These are phyloP conservation scores for Bipolaris oryzae DNA, from an alignment of 2,329 filamentous ascomycete species.

Conservation along the genomic window DNA sequence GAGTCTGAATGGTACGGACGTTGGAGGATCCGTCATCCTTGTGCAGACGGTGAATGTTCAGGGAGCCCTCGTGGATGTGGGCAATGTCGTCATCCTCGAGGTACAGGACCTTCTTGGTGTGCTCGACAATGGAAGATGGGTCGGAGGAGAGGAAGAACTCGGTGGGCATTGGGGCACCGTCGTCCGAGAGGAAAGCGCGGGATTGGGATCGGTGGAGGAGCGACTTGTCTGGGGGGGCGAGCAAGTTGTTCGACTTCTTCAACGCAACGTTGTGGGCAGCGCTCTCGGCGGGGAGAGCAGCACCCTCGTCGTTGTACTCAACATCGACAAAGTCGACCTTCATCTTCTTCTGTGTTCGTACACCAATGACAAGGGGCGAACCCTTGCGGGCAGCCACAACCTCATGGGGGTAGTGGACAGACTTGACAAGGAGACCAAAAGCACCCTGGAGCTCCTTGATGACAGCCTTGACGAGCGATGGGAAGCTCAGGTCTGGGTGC, in stretches of 20 bases:
- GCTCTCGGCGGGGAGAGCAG: constrained; percentile 81
- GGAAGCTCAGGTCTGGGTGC: constrained; percentile 94
- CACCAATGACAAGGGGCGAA: constrained; percentile 95
- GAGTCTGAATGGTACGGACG: constrained; percentile 95
- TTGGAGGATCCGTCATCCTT: constrained; percentile 97
- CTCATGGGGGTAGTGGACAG: constrained; percentile 97
- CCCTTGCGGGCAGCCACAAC: constrained; percentile 98
- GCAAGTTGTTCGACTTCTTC: constrained; percentile 73
- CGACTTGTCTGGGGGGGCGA: constrained; percentile 94
- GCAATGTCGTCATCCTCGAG: constrained; percentile 99
- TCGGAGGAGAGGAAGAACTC: constrained; percentile 99
- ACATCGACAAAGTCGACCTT: constrained; percentile 99
- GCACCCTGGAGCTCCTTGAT: constrained; percentile 98
- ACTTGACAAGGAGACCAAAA: constrained; percentile 97
- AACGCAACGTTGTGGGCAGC: constrained; percentile 95
- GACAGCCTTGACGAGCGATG: constrained; percentile 93
- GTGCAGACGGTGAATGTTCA: constrained; percentile 97
- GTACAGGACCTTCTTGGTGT: constrained; percentile 99
- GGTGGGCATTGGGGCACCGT: constrained; percentile 95
- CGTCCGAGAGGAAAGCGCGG: constrained; percentile 97
- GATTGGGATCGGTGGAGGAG: constrained; percentile 98
- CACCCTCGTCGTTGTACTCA: constrained; percentile 87
- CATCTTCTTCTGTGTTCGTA: constrained; percentile 97
- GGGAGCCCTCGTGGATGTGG: constrained; percentile 97
- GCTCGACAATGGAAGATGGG: constrained; percentile 96